These are phyloP conservation scores for Collybiopsis luxurians DNA, from an alignment of 768 basidiomycete species.

Conservation along the genomic window DNA sequence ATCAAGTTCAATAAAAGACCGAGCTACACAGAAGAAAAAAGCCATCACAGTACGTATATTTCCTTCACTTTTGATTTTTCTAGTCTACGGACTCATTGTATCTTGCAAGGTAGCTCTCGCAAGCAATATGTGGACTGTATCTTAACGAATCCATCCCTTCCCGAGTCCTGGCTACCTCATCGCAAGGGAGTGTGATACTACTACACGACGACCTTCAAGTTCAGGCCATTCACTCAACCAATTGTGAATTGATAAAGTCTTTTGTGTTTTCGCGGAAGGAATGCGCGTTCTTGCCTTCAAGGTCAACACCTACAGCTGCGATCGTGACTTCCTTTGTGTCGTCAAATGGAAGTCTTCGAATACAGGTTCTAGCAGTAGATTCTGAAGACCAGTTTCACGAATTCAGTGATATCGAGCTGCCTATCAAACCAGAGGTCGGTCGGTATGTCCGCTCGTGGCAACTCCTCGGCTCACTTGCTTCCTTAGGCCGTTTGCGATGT, in stretches of 20 bases:
- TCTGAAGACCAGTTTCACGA: slow-evolving; percentile 28
- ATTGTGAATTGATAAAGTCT: slow-evolving; percentile 15
- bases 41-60: slow-evolving; percentile 39
- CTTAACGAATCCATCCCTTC: slow-evolving; percentile 19
- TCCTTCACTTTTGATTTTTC: slow-evolving; percentile 11
- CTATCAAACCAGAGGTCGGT: slow-evolving; percentile 1
- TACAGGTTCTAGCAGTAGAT: slow-evolving; percentile 30
- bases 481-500: background rate
- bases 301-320: slow-evolving; percentile 15
- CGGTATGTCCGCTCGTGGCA: background rate
- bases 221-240: slow-evolving; percentile 12
- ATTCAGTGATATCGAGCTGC: background rate
- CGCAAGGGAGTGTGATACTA: slow-evolving; percentile 26
- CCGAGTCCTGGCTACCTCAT: slow-evolving; percentile 27
- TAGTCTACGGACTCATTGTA: background rate
- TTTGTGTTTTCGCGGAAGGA: slow-evolving; percentile 26
- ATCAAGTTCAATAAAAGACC: slow-evolving; percentile 30
- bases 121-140: slow-evolving; percentile 31
- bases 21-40: slow-evolving; percentile 36
- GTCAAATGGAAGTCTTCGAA: slow-evolving; percentile 20
- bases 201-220: slow-evolving; percentile 25
- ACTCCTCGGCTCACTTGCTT: background rate
- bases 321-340: slow-evolving; percentile 23
- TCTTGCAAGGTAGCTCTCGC: slow-evolving; percentile 35
- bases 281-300: slow-evolving; percentile 27